phyloP scores from a whole-genome alignment of 345 rosid genomes.

The Hypericum androsaemum region DNA sequence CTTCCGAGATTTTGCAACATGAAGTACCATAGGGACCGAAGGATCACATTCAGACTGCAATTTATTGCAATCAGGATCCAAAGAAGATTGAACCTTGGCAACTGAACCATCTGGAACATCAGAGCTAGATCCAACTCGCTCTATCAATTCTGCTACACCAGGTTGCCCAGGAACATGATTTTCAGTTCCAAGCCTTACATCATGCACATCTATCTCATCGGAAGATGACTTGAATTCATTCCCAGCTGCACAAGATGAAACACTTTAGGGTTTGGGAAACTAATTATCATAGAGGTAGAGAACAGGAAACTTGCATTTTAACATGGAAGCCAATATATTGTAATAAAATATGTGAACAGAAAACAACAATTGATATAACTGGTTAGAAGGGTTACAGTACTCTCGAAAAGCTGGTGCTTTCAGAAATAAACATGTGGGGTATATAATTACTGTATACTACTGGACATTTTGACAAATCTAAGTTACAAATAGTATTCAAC shows the following conservation, averaged over 20 bases:
- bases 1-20: conserved; percentile 24
- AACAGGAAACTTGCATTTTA: too few relatives aligned
- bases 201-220: conserved; percentile 33
- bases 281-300: too few relatives aligned
- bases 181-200: conserved; percentile 37
- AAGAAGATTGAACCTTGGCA: conserved; percentile 17
- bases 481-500: conserved; percentile 3
- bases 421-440: background rate
- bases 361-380: too few relatives aligned
- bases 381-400: background rate
- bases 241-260: conserved; percentile 27
- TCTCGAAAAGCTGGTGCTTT: background rate
- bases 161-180: conserved; percentile 33
- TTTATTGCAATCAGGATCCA: conserved; percentile 20
- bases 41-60: conserved; percentile 13
- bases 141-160: conserved; percentile 16
- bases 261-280: too few relatives aligned
- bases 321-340: too few relatives aligned
- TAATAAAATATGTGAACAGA: too few relatives aligned
- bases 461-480: background rate
- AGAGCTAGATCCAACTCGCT: conserved; percentile 23
- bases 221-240: conserved; percentile 29
- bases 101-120: conserved; percentile 14
- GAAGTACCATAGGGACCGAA: conserved; percentile 14
- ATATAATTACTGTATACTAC: background rate